These are phyloP conservation scores for Limnanthes douglasii DNA, from an alignment of 345 rosid genomes.

Conservation along the genomic window DNA sequence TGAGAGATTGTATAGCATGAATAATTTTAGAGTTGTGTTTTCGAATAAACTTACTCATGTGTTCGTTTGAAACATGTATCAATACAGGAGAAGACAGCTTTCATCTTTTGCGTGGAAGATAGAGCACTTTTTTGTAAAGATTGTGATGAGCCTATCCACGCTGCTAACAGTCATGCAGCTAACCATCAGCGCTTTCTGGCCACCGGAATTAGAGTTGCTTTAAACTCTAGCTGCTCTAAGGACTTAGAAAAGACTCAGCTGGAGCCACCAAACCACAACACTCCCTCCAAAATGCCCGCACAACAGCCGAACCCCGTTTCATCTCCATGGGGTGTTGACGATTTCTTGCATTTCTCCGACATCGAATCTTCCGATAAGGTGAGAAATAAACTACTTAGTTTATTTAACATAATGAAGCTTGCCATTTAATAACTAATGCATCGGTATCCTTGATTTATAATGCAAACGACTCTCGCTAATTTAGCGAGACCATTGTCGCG, in stretches of 20 bases:
- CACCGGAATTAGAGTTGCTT: slow-evolving; percentile 78
- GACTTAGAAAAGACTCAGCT: slow-evolving; percentile 21
- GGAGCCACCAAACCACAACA: slow-evolving; percentile 48
- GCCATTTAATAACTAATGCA: too few species aligned
- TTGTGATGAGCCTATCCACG: slow-evolving; percentile 77
- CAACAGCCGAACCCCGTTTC: slow-evolving; percentile 27
- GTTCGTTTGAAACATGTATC: too few species aligned
- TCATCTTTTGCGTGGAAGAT: slow-evolving; percentile 96
- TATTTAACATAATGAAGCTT: too few species aligned
- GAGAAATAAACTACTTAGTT: slow-evolving; percentile 1
- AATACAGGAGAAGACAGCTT: slow-evolving; percentile 88
- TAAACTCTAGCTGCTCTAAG: slow-evolving; percentile 43
- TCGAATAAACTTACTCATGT: too few species aligned
- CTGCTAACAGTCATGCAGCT: slow-evolving; percentile 59
- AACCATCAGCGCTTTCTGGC: slow-evolving; percentile 88
- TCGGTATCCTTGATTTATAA: too few species aligned
- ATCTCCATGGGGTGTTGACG: slow-evolving; percentile 67
- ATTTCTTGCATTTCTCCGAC: slow-evolving; percentile 59
- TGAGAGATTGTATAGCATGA: too few species aligned
- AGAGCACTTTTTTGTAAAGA: slow-evolving; percentile 83
- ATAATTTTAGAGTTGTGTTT: too few species aligned
- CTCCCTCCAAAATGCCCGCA: slow-evolving; percentile 20
- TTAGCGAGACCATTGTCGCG: too few species aligned
- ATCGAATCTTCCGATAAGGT: slow-evolving; percentile 63
- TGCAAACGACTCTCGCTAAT: too few species aligned